These are phyloP conservation scores for Aristolochia californica DNA, from an alignment of 164 flowering plant genomes.

Conservation along the genomic window DNA sequence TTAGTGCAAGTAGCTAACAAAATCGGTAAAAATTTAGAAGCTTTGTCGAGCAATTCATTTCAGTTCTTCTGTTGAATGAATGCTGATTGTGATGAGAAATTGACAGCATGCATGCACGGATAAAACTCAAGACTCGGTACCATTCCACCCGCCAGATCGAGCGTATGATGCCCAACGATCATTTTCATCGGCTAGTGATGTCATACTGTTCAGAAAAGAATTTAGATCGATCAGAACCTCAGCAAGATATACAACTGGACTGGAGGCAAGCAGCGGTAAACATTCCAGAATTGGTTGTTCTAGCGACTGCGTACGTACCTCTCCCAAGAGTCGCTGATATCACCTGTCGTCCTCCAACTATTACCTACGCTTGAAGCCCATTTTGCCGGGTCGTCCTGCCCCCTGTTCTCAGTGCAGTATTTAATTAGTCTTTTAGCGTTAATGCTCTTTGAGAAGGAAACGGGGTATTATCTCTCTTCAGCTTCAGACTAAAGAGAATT, in stretches of 20 bases:
- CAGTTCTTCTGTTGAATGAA: too few relatives aligned
- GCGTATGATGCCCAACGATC: constrained; percentile 70
- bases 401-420: constrained; percentile 40
- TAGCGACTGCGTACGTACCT: constrained; percentile 31
- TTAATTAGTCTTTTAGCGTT: too few relatives aligned
- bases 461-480: background rate
- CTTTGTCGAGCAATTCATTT: too few relatives aligned
- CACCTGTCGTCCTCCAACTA: constrained; percentile 81
- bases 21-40: too few relatives aligned
- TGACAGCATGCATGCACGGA: too few relatives aligned
- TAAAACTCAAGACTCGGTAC: constrained; percentile 18
- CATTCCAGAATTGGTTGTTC: too few relatives aligned
- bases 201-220: constrained; percentile 30
- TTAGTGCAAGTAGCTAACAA: too few relatives aligned
- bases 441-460: too few relatives aligned
- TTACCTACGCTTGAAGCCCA: constrained; percentile 61
- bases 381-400: constrained; percentile 61
- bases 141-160: constrained; percentile 80
- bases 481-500: background rate
- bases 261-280: too few relatives aligned
- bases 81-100: too few relatives aligned
- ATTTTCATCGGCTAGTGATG: constrained; percentile 45
- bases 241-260: too few relatives aligned
- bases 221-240: background rate
- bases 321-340: constrained; percentile 51